phyloP scores from a whole-genome alignment of 2,329 filamentous ascomycete genomes.

The Dendrostoma leiphaemia region DNA sequence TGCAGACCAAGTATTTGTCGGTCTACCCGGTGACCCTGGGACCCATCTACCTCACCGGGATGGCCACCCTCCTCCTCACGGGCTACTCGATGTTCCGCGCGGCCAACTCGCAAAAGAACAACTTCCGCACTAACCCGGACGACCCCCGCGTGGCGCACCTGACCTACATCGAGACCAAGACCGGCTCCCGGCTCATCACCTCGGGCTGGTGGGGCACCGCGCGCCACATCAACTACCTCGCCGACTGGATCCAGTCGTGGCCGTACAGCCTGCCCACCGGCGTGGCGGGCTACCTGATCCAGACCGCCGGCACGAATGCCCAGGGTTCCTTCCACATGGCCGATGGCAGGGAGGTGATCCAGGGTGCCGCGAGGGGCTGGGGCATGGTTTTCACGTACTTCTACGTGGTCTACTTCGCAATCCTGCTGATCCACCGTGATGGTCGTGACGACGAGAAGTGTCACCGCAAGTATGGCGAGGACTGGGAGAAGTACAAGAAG shows the following conservation, averaged over 20 bases:
- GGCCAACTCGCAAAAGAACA: slow-evolving; percentile 94
- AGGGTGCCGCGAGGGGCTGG: slow-evolving; percentile 74
- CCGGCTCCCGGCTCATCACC: slow-evolving; percentile 76
- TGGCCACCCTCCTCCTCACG: slow-evolving; percentile 63
- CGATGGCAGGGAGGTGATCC: slow-evolving; percentile 64
- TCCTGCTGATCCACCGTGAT: slow-evolving; percentile 84
- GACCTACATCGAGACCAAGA: slow-evolving; percentile 80
- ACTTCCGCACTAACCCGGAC: slow-evolving; percentile 82
- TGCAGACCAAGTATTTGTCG: slow-evolving; percentile 82
- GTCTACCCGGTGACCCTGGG: slow-evolving; percentile 81
- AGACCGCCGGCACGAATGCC: slow-evolving; percentile 50
- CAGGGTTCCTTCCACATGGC: slow-evolving; percentile 54
- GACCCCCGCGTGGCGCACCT: slow-evolving; percentile 78
- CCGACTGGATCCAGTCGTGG: slow-evolving; percentile 94
- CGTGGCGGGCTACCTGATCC: slow-evolving; percentile 75
- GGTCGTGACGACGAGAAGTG: slow-evolving; percentile 89
- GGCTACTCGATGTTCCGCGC: slow-evolving; percentile 93
- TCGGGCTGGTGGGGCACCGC: slow-evolving; percentile 93
- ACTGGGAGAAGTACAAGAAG: slow-evolving; percentile 87
- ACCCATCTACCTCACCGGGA: slow-evolving; percentile 58
- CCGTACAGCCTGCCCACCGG: slow-evolving; percentile 86
- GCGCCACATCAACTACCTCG: slow-evolving; percentile 93
- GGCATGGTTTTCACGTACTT: slow-evolving; percentile 91
- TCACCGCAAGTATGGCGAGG: slow-evolving; percentile 82
- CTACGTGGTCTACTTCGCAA: slow-evolving; percentile 87